Conservation (phyloP, 441 rosid genomes). For the Theobroma grandiflorum region DNA sequence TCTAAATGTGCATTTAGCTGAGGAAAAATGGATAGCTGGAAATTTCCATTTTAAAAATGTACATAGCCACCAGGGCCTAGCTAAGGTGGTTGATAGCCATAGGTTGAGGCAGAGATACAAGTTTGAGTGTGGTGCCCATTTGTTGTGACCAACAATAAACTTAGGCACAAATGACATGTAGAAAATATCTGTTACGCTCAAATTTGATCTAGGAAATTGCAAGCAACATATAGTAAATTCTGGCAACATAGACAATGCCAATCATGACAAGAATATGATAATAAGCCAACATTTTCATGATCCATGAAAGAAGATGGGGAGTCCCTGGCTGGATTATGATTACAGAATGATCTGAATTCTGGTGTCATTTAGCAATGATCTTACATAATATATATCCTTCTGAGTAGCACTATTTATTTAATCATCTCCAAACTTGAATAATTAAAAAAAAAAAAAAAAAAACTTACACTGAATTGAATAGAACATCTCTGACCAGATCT, state of each 20-base stretch:
- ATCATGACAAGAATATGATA: neutral
- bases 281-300: neutral
- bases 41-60: conserved; percentile 1
- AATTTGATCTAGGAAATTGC: neutral
- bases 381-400: neutral
- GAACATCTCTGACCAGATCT: conserved; percentile 47
- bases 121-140: neutral
- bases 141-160: conserved; percentile 1
- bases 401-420: neutral
- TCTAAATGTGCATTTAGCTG: too few relatives aligned
- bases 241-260: neutral
- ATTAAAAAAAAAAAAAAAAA: conserved; percentile 3
- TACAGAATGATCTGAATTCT: conserved; percentile 1
- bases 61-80: neutral
- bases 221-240: neutral
- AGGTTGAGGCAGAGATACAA: conserved; percentile 1
- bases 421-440: conserved; percentile 10
- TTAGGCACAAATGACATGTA: neutral
- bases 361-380: neutral
- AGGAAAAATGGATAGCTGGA: neutral
- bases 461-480: conserved; percentile 46
- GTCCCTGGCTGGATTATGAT: neutral
- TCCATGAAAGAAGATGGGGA: neutral
- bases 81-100: conserved; percentile 2
- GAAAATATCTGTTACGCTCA: neutral